Base-by-base conservation (phyloP, 371 early-diverging fungal genomes). In the Actinomortierella wolfii region DNA sequence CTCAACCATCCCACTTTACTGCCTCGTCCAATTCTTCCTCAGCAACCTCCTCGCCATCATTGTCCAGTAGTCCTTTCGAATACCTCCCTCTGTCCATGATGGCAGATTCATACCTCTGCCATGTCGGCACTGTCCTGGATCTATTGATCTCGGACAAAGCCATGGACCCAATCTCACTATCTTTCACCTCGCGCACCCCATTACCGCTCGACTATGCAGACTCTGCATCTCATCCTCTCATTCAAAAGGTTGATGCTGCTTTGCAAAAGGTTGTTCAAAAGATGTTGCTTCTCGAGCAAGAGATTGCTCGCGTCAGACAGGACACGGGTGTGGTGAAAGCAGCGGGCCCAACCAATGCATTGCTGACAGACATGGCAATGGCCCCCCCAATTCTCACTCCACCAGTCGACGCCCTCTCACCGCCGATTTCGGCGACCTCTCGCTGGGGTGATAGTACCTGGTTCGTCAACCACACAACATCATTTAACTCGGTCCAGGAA, bases 381-480 rank as follows among this genome's bases (percentile, higher is more conserved):
- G 54, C 64, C 0, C 50, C 69, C 2, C 69, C 64, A 20, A 69
- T 69, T 47, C 69, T 69, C 46, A 69, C 69, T 2, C 64, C 69
- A 0, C 69, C 69, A 11, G 69, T 63, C 40, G 64, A 69, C 52
- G 42, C 54, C 13, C 50, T 68, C 44, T 68, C 69, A 3, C 54
- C 69, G 5, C 60, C 64, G 15, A 42, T 51, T 44, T 56, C 69
- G 1, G 46, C 56, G 17, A 34, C 60, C 15, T 49, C 60, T 3
- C 47, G 64, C 40, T 69, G 56, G 69, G 41, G 41, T 42, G 60
- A 59, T 2, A 60, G 64, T 9, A 45, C 44, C 51, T 69, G 69
- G 69, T 64, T 69, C 44, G 49, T 69, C 49, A 69, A 60, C 46
- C 51, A 56, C 25, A 34, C 64, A 0, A 34, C 64, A 5, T 49